Percentiles rank a stretch among this genome's conserved stretches.
Conservation (phyloP, 192 early-diverging fungal species). For the Coemansia asiatica region DNA sequence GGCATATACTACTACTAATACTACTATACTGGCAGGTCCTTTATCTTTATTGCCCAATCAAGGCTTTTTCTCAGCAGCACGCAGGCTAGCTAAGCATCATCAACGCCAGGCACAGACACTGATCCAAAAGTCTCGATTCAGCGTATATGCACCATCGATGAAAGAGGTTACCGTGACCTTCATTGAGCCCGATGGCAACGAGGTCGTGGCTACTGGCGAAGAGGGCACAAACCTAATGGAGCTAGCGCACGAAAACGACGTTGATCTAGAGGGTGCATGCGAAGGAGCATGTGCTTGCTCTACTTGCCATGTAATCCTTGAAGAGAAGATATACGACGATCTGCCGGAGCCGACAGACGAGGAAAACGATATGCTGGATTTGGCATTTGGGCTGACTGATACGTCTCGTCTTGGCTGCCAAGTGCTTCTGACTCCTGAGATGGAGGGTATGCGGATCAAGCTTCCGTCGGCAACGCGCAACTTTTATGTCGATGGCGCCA, state of each 20-base stretch:
- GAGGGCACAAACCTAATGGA: conserved; percentile 90
- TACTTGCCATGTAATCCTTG: conserved; percentile 91
- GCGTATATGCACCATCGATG: conserved; percentile 6
- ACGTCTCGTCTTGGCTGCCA: conserved; percentile 97
- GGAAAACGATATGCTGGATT: conserved; percentile 97
- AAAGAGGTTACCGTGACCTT: conserved; percentile 71
- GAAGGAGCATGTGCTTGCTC: conserved; percentile 94
- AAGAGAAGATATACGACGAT: conserved; percentile 75
- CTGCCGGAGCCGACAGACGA: conserved; percentile 94
- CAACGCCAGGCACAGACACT: neutral
- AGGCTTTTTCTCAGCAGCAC: neutral
- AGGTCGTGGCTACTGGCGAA: conserved; percentile 70
- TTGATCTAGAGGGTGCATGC: conserved; percentile 96
- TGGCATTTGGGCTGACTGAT: conserved; percentile 94
- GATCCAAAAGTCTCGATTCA: conserved; percentile 12
- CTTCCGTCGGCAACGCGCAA: conserved; percentile 92
- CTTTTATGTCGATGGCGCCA: conserved; percentile 74
- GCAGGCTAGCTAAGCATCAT: neutral
- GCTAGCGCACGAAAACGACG: conserved; percentile 84
- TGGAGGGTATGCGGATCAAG: conserved; percentile 85
- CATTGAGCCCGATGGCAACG: conserved; percentile 80
- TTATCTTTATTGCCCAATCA: neutral
- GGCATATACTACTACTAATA: no score
- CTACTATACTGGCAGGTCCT: conserved; percentile 1
- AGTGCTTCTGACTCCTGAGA: conserved; percentile 75